A percentile compares a stretch with the other conserved stretches of the same genome.
Evolutionary conservation across 148 eudicot species (phyloP).

Genomic region (Camellia japonica): DNA sequence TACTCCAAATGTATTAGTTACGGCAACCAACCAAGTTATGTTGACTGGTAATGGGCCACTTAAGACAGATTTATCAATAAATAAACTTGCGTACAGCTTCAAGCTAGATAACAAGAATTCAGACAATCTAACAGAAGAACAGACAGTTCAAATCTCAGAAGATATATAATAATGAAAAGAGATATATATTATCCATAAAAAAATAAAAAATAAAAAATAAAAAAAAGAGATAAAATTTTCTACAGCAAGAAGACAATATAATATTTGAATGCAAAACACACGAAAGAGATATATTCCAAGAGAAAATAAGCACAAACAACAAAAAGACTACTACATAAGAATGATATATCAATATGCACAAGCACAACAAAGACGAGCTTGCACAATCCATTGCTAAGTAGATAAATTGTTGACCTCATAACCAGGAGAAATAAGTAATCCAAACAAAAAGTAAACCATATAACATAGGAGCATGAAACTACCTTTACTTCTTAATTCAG

Average conservation of each 20-base stretch:
- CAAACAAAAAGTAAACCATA: conserved; percentile 24
- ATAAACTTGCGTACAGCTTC: neutral
- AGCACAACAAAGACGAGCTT: neutral
- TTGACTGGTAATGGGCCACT: neutral
- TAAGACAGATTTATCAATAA: too few species aligned
- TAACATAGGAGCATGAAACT: conserved; percentile 66
- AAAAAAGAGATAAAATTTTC: too few species aligned
- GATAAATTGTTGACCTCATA: neutral
- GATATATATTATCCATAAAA: too few species aligned
- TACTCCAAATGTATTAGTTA: neutral
- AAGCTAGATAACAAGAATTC: neutral
- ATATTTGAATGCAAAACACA: neutral
- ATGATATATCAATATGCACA: neutral
- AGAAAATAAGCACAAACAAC: neutral
- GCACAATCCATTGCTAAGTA: neutral
- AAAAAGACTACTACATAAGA: neutral
- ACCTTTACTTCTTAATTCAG: conserved; percentile 96
- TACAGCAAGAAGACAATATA: neutral
- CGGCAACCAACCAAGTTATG: neutral
- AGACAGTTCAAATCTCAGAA: neutral
- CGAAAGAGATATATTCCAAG: neutral
- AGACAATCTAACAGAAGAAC: neutral
- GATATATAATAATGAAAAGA: neutral
- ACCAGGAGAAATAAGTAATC: conserved; percentile 5
- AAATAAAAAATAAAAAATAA: too few species aligned